Base-by-base conservation (phyloP, 805 yeast genomes). In the Ogataea wickerhamii region DNA sequence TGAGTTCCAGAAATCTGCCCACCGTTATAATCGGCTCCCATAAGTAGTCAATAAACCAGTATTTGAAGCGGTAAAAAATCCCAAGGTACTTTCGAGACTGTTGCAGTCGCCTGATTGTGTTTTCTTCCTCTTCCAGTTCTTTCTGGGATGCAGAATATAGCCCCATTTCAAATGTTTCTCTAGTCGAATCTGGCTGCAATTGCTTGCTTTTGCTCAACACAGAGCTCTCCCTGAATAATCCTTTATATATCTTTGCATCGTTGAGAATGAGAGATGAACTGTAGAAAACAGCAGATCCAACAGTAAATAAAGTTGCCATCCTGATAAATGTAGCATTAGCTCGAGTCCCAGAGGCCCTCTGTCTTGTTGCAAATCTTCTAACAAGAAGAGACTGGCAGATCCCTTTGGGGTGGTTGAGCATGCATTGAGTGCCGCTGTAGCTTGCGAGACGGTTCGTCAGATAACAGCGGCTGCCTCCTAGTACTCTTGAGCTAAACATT, bases 131-230 rank as follows among this genome's bases (percentile, higher is more conserved):
- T 10, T 55, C 54, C 28, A 73, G 64, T 52, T 83, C 87, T 14
- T 60, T 57, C 47, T 78, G 80, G 0, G 89, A 82, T 0, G 85
- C 67, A 10, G 61, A 40, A 54, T 67, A 84, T 3, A 84, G 64
- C 1, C 85, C 85, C 68, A 71, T 70, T 54, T 84, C 93, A 59
- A 68, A 82, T 0, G 94, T 84, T 25, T 78, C 84, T 3, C 79
- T 79, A 1, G 49, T 52, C 2, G 68, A 54, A 40, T 68, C 74
- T 0, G 84, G 73, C 5, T 40, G 42, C 27, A 75, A 58, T n/a
- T 54, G 60, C 45, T 71, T 74, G 10, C 48, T 40, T 17, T 45
- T 49, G n/a, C 51, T 37, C 18, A 54, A 23, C 21, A 52, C 43
- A 4, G 31, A 19, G 10, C 40, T 30, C 10, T 46, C 45, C 22